These are phyloP conservation scores for Penicillium freii DNA, from an alignment of 2,329 filamentous ascomycete species.

Conservation along the genomic window DNA sequence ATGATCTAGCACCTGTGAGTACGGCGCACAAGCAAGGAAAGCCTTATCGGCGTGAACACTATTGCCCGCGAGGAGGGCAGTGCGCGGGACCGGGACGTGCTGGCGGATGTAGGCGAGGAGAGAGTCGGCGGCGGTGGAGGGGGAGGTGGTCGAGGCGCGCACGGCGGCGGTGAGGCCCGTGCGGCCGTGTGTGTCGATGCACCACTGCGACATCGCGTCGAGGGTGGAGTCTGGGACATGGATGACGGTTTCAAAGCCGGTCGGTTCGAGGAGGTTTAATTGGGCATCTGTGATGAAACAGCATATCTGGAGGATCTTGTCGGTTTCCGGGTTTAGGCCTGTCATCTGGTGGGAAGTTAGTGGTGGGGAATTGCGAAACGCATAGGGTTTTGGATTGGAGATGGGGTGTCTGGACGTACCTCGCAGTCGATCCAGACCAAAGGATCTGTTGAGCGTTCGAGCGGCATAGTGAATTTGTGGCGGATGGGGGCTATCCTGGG, in stretches of 20 bases:
- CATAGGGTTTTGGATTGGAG: not conserved
- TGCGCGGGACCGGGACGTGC: conserved; percentile 64
- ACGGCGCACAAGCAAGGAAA: conserved; percentile 75
- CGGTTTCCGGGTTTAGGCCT: conserved; percentile 71
- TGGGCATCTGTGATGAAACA: conserved; percentile 85
- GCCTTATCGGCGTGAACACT: conserved; percentile 85
- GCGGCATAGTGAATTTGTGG: conserved; percentile 36
- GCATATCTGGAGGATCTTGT: conserved; percentile 87
- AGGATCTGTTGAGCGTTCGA: conserved; percentile 58
- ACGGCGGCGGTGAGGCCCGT: conserved; percentile 81
- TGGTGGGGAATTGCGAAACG: not conserved
- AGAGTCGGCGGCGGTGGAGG: conserved; percentile 67
- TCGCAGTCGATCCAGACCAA: conserved; percentile 86
- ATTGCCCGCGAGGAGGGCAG: conserved; percentile 81
- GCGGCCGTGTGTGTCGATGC: conserved; percentile 71
- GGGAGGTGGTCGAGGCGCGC: conserved; percentile 68
- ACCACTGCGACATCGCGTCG: conserved; percentile 85
- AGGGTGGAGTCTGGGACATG: conserved; percentile 70
- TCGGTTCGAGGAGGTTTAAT: conserved; percentile 70
- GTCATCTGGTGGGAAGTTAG: conserved; percentile 70
- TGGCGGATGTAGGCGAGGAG: conserved; percentile 76
- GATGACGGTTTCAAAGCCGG: conserved; percentile 77
- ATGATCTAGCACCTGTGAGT: conserved; percentile 68
- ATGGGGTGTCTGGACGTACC: conserved; percentile 37
- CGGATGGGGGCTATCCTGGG: not conserved